Base-by-base conservation (phyloP, 805 yeast species). In the Priceomyces fermenticarens region DNA sequence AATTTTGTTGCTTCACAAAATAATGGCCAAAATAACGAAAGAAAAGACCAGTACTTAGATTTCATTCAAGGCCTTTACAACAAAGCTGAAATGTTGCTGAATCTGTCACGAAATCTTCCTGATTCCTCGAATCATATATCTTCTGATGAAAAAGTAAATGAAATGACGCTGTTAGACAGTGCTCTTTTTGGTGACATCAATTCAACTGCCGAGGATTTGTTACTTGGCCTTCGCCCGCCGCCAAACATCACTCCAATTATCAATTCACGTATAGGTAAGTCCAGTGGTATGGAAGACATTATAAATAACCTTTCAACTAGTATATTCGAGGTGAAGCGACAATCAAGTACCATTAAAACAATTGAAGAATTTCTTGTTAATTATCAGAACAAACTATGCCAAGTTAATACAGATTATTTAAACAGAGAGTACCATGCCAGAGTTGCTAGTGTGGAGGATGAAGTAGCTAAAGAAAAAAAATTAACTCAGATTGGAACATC, bases 111-210 rank as follows among this genome's bases (percentile, higher is more conserved):
- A 9, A 8, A 4, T 12, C 26, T 27, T 4, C 34, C 32, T 32
- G 25, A 12, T 25, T 29, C 20, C 33, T 20, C 8, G 8, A 20
- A 8, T 8, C 25, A 20, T 20, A 16, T 3, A 10, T 25, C 16
- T 6, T 13, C 11, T 11, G 23, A 23, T 17, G 23, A 12, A 40
- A 33, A 42, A 30, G n/a, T 40, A 41, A 13, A 34, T 35, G 25
- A 32, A 30, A 12, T 38, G 38, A 5, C 38, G 10, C 43, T 79
- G 3, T 78, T 78, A 55, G 84, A 79, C 46, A 72, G 73, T 17
- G 83, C 84, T 2, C 64, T 81, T 63, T 81, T 80, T 58, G 83
- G 85, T 17, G 85, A 80, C 54, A 71, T 78, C 13, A 69, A 73
- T 48, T 67, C 72, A 4, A 49, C 57, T 23, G 41, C 78, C 23